These are phyloP conservation scores for Mycena galopus DNA, from an alignment of 768 basidiomycete genomes.

Conservation along the genomic window DNA sequence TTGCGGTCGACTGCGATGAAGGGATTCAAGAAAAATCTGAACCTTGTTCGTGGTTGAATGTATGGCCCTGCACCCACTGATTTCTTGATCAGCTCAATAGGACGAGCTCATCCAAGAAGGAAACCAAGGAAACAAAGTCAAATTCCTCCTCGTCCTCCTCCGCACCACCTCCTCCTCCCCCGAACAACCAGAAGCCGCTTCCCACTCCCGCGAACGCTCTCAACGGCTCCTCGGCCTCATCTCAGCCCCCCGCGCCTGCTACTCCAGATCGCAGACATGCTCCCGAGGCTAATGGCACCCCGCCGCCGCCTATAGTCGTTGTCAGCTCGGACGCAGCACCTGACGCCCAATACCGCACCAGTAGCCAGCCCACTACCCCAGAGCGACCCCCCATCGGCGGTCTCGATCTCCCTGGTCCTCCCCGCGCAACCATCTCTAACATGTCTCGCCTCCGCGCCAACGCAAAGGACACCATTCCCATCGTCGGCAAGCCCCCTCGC, in stretches of 20 bases:
- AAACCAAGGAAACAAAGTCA: conserved; percentile 72
- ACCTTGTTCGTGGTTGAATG: conserved; percentile 51
- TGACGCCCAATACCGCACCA: conserved; percentile 60
- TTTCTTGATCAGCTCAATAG: conserved; percentile 65
- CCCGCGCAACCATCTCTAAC: conserved; percentile 76
- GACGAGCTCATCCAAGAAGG: conserved; percentile 78
- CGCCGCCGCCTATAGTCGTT: conserved; percentile 88
- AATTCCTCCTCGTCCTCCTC: conserved; percentile 42
- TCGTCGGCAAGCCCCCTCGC: conserved; percentile 95
- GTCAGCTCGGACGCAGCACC: conserved; percentile 78
- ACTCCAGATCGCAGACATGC: conserved; percentile 73
- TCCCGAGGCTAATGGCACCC: conserved; percentile 54
- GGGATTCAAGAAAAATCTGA: conserved; percentile 87
- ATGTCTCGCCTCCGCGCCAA: conserved; percentile 75
- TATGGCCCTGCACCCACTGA: conserved; percentile 41
- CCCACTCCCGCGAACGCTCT: conserved; percentile 62
- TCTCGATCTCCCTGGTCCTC: conserved; percentile 64
- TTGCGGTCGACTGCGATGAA: conserved; percentile 67
- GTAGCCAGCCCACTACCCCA: conserved; percentile 55
- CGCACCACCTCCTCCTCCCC: conserved; percentile 70
- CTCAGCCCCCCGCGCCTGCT: conserved; percentile 45
- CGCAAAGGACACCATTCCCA: conserved; percentile 97
- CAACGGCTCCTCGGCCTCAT: conserved; percentile 56
- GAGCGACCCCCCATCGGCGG: conserved; percentile 63
- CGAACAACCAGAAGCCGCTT: conserved; percentile 75